Base-by-base conservation (phyloP, 2,329 filamentous ascomycete genomes). In the Aureobasidium melanogenum region DNA sequence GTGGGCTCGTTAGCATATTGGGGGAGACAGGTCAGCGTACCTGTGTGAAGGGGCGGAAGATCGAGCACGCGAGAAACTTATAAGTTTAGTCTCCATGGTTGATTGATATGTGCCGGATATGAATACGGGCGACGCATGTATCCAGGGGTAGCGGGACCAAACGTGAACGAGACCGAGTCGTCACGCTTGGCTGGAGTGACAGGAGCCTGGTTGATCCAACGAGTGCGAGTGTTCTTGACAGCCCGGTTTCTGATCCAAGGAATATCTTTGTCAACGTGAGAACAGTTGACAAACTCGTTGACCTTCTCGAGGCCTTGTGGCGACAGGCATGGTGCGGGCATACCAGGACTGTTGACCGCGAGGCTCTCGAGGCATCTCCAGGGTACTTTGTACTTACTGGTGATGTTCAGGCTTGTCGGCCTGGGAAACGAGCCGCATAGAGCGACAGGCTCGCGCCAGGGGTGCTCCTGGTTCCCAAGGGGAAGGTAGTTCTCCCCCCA, bases 21-120 rank as follows among this genome's bases (percentile, higher is more conserved):
- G 52, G 36, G 15, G 50, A 54, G 36, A 54, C 39, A 56, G 52
- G 52, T 43, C 39, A 56, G 52, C 34, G 52, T 22, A 39, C 36
- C 36, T 43, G 52, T 44, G 38, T 32, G 38, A 54, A 54, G 47
- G 47, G 50, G 50, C 34, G 36, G 26, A 7, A 51, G 36, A 41
- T n/a, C n/a, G n/a, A n/a, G n/a, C n/a, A n/a, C n/a, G n/a, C n/a
- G n/a, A n/a, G n/a, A n/a, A n/a, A n/a, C n/a, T n/a, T n/a, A n/a
- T n/a, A n/a, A n/a, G n/a, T n/a, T n/a, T n/a, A n/a, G n/a, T n/a
- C n/a, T n/a, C n/a, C n/a, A n/a, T n/a, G n/a, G n/a, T n/a, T n/a
- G n/a, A n/a, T n/a, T n/a, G n/a, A n/a, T n/a, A n/a, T n/a, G n/a
- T n/a, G n/a, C n/a, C n/a, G n/a, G n/a, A n/a, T n/a, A n/a, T n/a